Percentiles rank a stretch among this genome's conserved stretches.
These are phyloP conservation scores for Gliomastix tumulicola DNA, from an alignment of 2,329 filamentous ascomycete genomes.

Conservation along the genomic window DNA sequence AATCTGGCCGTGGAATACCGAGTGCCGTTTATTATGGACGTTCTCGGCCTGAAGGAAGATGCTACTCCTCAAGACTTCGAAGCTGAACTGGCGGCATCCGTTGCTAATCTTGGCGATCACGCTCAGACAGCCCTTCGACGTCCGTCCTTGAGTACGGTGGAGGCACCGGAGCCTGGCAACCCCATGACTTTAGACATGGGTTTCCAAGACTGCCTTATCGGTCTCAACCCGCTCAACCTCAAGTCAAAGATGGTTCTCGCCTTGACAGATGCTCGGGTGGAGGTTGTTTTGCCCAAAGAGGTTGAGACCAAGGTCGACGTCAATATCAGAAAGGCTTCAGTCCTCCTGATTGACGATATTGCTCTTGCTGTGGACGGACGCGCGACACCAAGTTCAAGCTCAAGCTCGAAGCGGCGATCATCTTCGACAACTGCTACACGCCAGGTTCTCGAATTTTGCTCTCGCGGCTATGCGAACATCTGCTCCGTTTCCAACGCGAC, in stretches of 20 bases:
- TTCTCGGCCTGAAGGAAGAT: conserved; percentile 64
- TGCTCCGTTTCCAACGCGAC: conserved; percentile 81
- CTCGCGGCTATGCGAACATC: conserved; percentile 75
- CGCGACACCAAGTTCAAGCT: conserved; percentile 5
- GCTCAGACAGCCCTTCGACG: conserved; percentile 40
- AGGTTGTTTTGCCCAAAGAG: conserved; percentile 59
- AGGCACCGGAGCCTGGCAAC: conserved; percentile 36
- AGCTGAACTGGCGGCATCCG: conserved; percentile 67
- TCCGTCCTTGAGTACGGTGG: too few species aligned
- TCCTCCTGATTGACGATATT: conserved; percentile 77
- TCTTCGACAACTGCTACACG: conserved; percentile 30
- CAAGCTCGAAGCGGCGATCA: conserved; percentile 12
- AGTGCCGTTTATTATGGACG: conserved; percentile 73
- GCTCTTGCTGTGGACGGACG: conserved; percentile 16
- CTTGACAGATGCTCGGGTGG: conserved; percentile 68
- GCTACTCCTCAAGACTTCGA: conserved; percentile 68
- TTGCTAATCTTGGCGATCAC: conserved; percentile 67
- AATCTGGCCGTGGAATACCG: conserved; percentile 85
- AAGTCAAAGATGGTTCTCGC: conserved; percentile 72
- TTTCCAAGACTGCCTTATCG: conserved; percentile 73
- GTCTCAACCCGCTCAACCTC: conserved; percentile 72
- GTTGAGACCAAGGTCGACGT: conserved; percentile 57
- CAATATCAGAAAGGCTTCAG: conserved; percentile 70
- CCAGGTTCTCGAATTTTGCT: conserved; percentile 50
- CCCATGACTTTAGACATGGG: conserved; percentile 66